Conservation (phyloP, 2,329 filamentous ascomycete genomes). For the Alternaria sp. region DNA sequence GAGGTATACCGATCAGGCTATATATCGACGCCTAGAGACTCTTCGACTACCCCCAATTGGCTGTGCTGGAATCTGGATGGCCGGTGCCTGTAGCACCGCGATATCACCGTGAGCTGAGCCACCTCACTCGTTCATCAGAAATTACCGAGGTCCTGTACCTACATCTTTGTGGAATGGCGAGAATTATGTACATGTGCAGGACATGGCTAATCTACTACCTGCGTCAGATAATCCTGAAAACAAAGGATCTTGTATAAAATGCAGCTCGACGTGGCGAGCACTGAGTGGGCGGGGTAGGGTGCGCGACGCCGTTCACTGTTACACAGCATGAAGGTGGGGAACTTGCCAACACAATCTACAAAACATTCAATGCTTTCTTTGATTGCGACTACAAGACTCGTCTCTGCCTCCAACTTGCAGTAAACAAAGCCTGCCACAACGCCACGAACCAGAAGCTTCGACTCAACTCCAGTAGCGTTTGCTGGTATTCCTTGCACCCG, state of each 20-base stretch:
- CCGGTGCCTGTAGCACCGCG: background rate
- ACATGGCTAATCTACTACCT: background rate
- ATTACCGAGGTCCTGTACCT: too few species aligned
- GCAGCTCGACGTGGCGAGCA: background rate
- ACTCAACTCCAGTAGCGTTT: background rate
- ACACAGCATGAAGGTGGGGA: background rate
- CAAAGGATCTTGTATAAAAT: too few species aligned
- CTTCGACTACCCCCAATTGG: background rate
- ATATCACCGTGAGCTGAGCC: background rate
- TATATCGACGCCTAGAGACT: background rate
- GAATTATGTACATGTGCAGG: background rate
- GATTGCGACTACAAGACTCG: accelerated
- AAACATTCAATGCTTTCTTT: background rate
- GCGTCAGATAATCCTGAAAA: too few species aligned
- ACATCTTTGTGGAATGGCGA: background rate
- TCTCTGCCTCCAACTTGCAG: background rate
- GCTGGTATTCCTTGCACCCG: background rate
- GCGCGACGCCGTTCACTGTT: background rate
- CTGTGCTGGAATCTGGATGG: background rate
- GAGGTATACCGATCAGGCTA: background rate
- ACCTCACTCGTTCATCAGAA: background rate
- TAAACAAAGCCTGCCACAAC: background rate
- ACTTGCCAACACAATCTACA: background rate
- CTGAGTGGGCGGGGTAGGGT: background rate
- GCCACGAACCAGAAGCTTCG: background rate